These are phyloP conservation scores for Verticillium dahliae DNA, from an alignment of 2,329 filamentous ascomycete species.

Conservation along the genomic window DNA sequence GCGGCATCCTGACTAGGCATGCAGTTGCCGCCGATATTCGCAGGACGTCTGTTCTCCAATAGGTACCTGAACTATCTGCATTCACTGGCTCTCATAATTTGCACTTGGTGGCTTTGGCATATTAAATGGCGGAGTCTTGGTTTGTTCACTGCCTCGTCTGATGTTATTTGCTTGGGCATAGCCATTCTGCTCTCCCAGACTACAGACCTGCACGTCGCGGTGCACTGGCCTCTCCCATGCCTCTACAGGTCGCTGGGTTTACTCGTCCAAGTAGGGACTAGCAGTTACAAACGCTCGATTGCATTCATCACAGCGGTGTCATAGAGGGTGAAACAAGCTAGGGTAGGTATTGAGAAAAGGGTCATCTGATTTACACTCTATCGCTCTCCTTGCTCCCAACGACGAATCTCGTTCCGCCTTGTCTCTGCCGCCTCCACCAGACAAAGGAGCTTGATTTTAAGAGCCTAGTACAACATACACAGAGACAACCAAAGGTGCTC, in stretches of 20 bases:
- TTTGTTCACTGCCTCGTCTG: too few relatives aligned
- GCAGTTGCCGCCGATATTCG: background rate
- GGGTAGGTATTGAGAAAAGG: conserved; percentile 28
- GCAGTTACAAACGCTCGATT: background rate
- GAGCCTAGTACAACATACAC: conserved; percentile 22
- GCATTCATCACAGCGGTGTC: background rate
- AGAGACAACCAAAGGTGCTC: conserved; percentile 15
- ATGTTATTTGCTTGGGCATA: too few relatives aligned
- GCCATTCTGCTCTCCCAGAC: too few relatives aligned
- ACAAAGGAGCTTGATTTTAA: conserved; percentile 34
- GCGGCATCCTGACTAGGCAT: background rate
- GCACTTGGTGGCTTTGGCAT: too few relatives aligned
- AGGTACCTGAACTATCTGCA: too few relatives aligned
- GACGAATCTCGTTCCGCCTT: conserved; percentile 11
- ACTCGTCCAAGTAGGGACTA: too few relatives aligned
- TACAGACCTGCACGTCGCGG: too few relatives aligned
- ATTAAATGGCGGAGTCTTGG: too few relatives aligned
- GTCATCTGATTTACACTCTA: conserved; percentile 47
- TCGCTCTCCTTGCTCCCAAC: conserved; percentile 17
- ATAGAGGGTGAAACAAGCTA: background rate
- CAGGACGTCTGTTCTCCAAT: background rate
- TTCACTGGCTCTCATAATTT: too few relatives aligned
- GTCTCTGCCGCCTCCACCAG: conserved; percentile 26
- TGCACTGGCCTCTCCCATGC: too few relatives aligned
- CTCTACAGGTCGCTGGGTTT: too few relatives aligned